A percentile compares a stretch with the other conserved stretches of the same genome.
Conservation (phyloP, 2,329 filamentous ascomycete species). For the Diaporthe eres region DNA sequence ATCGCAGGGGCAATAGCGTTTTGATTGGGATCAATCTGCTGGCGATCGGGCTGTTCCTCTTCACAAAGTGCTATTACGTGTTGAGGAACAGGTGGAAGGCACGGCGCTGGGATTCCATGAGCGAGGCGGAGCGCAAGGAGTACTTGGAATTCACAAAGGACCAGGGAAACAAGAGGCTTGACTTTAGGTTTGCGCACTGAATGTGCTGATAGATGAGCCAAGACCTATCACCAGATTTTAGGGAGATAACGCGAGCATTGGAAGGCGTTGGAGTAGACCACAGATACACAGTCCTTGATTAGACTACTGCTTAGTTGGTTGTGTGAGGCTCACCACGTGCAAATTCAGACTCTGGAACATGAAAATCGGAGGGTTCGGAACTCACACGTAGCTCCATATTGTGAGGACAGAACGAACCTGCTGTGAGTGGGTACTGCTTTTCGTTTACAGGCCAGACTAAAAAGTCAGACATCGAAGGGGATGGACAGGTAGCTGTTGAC, state of each 20-base stretch:
- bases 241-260: neutral
- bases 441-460: neutral
- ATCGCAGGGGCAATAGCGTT: slow-evolving; percentile 67
- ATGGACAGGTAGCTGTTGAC: neutral
- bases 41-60: slow-evolving; percentile 64
- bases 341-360: neutral
- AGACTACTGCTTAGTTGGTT: neutral
- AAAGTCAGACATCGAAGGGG: neutral
- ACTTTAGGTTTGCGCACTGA: slow-evolving; percentile 59
- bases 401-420: neutral
- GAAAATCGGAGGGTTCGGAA: neutral
- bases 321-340: neutral
- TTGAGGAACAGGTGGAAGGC: slow-evolving; percentile 63
- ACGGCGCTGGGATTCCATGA: slow-evolving; percentile 63
- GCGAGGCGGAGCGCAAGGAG: slow-evolving; percentile 59
- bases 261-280: neutral
- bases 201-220: too few relatives aligned
- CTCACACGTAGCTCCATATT: neutral
- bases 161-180: slow-evolving; percentile 60
- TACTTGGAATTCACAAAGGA: slow-evolving; percentile 62
- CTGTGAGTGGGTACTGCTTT: neutral
- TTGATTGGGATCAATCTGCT: slow-evolving; percentile 65
- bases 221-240: too few relatives aligned
- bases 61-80: slow-evolving; percentile 68
- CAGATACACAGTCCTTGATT: neutral